Evolutionary conservation across 1,139 yeast species (phyloP).

Genomic region (Hyphopichia fennica): DNA sequence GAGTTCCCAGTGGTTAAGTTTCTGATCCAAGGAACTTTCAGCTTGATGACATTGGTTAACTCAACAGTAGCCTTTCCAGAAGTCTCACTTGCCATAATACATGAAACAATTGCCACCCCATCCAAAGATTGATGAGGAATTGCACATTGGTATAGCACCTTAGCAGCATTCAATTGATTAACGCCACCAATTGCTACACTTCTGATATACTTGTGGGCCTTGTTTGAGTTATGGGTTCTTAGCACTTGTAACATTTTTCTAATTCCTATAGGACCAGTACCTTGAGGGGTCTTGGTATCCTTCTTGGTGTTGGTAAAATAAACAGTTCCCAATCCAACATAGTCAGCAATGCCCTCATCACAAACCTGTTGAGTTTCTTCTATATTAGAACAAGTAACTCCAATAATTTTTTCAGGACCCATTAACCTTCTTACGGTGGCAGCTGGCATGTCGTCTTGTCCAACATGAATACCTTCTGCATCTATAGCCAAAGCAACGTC

Average conservation of each 20-base stretch:
- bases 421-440: constrained; percentile 57
- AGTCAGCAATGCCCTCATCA: constrained; percentile 60
- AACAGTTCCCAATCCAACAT: constrained; percentile 85
- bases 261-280: constrained; percentile 67
- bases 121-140: constrained; percentile 53
- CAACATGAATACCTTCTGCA: constrained; percentile 93
- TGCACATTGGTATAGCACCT: constrained; percentile 53
- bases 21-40: constrained; percentile 15
- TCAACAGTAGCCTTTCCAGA: constrained; percentile 56
- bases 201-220: constrained; percentile 30
- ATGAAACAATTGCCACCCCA: constrained; percentile 86
- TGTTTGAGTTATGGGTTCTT: constrained; percentile 24
- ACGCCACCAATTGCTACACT: constrained; percentile 89
- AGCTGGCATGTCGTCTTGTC: constrained; percentile 87
- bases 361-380: constrained; percentile 62
- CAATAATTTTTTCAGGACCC: constrained; percentile 76
- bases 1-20: background rate
- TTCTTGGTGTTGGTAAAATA: constrained; percentile 74
- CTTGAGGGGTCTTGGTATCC: constrained; percentile 42
- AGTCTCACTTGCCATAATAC: constrained; percentile 70
- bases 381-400: constrained; percentile 68
- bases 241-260: constrained; percentile 53
- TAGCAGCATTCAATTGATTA: constrained; percentile 60
- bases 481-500: constrained; percentile 89
- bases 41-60: constrained; percentile 17